phyloP scores from a whole-genome alignment of 345 rosid species.

The Populus euphratica region DNA sequence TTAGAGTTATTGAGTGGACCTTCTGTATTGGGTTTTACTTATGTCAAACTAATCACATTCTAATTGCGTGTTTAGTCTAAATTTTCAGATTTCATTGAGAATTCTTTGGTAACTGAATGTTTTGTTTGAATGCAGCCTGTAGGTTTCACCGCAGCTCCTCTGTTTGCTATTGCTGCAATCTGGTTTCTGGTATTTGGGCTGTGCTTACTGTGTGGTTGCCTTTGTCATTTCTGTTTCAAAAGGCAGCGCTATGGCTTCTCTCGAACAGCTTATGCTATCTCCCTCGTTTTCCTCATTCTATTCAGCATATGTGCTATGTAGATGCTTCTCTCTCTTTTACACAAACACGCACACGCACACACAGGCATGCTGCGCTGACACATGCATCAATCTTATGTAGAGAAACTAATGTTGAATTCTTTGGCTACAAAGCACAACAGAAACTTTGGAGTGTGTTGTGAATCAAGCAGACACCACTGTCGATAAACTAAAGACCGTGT shows the following conservation, averaged over 20 bases:
- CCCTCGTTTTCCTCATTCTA: conserved; percentile 62
- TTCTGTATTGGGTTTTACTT: not conserved
- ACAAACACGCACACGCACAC: no score
- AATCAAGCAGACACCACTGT: conserved; percentile 62
- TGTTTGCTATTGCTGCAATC: conserved; percentile 54
- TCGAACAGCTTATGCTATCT: conserved; percentile 51
- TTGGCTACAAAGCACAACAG: conserved; percentile 53
- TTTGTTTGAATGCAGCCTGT: conserved; percentile 65
- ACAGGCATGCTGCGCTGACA: no score
- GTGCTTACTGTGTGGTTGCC: conserved; percentile 43
- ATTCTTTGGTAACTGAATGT: not conserved
- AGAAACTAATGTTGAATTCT: conserved; percentile 9
- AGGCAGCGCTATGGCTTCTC: conserved; percentile 58
- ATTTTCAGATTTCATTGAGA: not conserved
- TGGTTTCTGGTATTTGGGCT: conserved; percentile 83
- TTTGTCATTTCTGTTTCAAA: conserved; percentile 48
- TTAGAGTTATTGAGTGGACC: not conserved
- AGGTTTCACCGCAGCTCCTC: conserved; percentile 72
- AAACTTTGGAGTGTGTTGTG: conserved; percentile 70
- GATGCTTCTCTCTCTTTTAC: conserved; percentile 6
- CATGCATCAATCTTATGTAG: not conserved
- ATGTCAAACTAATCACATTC: not conserved
- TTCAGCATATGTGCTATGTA: conserved; percentile 72
- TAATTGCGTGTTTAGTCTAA: not conserved
- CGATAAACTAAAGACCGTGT: conserved; percentile 57